These are phyloP conservation scores for Leptoxyphium fumago DNA, from an alignment of 2,329 filamentous ascomycete species.

Conservation along the genomic window DNA sequence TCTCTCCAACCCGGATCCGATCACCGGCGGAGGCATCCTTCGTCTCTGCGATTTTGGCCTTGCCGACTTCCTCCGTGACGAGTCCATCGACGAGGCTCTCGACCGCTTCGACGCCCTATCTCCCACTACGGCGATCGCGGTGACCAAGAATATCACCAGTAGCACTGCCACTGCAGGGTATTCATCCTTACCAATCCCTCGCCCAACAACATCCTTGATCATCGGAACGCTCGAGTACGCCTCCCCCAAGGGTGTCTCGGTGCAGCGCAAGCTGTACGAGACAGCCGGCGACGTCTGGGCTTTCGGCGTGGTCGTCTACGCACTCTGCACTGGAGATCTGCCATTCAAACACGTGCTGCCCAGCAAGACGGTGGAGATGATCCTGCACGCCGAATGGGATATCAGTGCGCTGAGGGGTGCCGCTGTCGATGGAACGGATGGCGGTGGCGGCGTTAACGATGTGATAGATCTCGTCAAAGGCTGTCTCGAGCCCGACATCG, in stretches of 20 bases:
- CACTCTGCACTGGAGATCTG: conserved; percentile 44
- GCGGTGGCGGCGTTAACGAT: conserved; percentile 25
- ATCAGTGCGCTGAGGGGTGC: conserved; percentile 32
- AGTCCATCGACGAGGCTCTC: conserved; percentile 17
- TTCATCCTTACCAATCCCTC: not conserved
- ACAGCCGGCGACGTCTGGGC: conserved; percentile 52
- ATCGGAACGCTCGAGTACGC: conserved; percentile 46
- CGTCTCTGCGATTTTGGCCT: conserved; percentile 56
- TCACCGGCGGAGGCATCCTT: conserved; percentile 38
- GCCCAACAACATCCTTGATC: conserved; percentile 25
- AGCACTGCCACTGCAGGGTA: not conserved
- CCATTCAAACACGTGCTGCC: conserved; percentile 48
- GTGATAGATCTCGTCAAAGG: conserved; percentile 43
- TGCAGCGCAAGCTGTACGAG: conserved; percentile 28
- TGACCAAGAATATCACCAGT: not conserved
- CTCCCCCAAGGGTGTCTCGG: conserved; percentile 33
- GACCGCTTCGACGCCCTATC: not conserved
- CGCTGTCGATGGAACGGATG: conserved; percentile 14
- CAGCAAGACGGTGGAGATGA: conserved; percentile 43
- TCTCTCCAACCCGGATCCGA: conserved; percentile 33
- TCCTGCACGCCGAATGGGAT: conserved; percentile 46
- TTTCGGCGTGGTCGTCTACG: conserved; percentile 48
- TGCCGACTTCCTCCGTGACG: conserved; percentile 49
- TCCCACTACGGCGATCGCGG: not conserved
- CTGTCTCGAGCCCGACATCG: conserved; percentile 43